These are phyloP conservation scores for Pseudozyma tsukubaensis DNA, from an alignment of 1,284 basidiomycete genomes.

Conservation along the genomic window DNA sequence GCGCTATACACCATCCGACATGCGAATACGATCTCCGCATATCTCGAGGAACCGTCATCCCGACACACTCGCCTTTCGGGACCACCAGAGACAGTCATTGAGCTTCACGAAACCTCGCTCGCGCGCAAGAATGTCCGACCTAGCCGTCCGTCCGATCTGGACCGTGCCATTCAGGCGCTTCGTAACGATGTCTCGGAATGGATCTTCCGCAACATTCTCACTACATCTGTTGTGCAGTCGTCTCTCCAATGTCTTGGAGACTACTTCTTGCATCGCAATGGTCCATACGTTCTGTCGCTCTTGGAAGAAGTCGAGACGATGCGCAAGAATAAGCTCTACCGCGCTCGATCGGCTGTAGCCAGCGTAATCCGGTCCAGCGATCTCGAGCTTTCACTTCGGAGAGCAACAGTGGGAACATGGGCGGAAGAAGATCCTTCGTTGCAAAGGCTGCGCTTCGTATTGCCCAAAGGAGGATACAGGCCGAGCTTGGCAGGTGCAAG, in stretches of 20 bases:
- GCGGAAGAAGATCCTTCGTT: conserved; percentile 57
- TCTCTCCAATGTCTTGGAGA: conserved; percentile 76
- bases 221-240: conserved; percentile 81
- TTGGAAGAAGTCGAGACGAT: conserved; percentile 78
- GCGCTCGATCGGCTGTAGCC: conserved; percentile 77
- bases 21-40: conserved; percentile 17
- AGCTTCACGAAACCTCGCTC: conserved; percentile 38
- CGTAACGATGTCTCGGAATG: conserved; percentile 83
- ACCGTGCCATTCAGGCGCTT: conserved; percentile 72
- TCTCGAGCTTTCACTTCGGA: conserved; percentile 50
- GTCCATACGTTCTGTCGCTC: conserved; percentile 82
- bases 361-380: conserved; percentile 50
- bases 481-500: conserved; percentile 29
- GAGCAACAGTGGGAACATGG: conserved; percentile 49
- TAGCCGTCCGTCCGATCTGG: conserved; percentile 35
- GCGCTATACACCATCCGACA: conserved; percentile 83
- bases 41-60: conserved; percentile 8
- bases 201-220: conserved; percentile 89
- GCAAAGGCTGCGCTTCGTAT: conserved; percentile 36
- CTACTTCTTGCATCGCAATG: conserved; percentile 82
- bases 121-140: conserved; percentile 18
- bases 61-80: conserved; percentile 16
- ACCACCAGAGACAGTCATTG: conserved; percentile 39
- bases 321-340: conserved; percentile 70
- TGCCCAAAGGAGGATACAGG: conserved; percentile 42